Evolutionary conservation across 768 basidiomycete species (phyloP).

Genomic region (Candolleomyces efflorescens): DNA sequence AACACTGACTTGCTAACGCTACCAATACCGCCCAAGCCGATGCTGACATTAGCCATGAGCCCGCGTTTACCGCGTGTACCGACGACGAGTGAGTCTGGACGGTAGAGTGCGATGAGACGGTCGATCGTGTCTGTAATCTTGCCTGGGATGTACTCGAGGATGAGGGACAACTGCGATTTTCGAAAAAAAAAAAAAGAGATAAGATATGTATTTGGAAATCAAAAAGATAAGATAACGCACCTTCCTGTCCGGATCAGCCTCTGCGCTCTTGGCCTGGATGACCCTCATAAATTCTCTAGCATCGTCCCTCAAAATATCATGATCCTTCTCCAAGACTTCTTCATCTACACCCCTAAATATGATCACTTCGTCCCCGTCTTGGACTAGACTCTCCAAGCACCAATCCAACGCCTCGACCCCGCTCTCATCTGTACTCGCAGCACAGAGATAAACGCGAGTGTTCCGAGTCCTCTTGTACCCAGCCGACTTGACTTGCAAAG

Average conservation of each 20-base stretch:
- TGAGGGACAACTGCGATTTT: conserved; percentile 65
- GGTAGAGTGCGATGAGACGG: conserved; percentile 87
- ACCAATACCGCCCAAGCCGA: conserved; percentile 38
- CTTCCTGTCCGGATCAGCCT: conserved; percentile 74
- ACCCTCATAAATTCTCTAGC: conserved; percentile 76
- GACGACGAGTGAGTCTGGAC: conserved; percentile 89
- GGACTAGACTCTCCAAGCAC: conserved; percentile 79
- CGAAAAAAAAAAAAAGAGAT: neutral
- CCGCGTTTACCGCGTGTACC: conserved; percentile 73
- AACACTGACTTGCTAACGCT: conserved; percentile 44
- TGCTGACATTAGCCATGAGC: conserved; percentile 15
- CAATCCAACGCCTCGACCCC: conserved; percentile 89
- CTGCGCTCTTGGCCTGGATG: conserved; percentile 78
- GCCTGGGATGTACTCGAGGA: conserved; percentile 93
- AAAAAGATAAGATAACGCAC: conserved; percentile 28
- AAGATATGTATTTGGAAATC: neutral
- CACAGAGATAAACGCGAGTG: conserved; percentile 88
- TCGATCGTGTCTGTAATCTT: conserved; percentile 87
- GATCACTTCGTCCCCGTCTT: conserved; percentile 90
- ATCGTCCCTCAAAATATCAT: conserved; percentile 75
- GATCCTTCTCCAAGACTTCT: conserved; percentile 79
- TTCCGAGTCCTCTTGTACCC: conserved; percentile 71
- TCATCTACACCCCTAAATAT: conserved; percentile 88
- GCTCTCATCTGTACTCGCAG: conserved; percentile 83
- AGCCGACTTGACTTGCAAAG: conserved; percentile 78